These are phyloP conservation scores for Golubevia sp. DNA, from an alignment of 1,284 basidiomycete species.

Conservation along the genomic window DNA sequence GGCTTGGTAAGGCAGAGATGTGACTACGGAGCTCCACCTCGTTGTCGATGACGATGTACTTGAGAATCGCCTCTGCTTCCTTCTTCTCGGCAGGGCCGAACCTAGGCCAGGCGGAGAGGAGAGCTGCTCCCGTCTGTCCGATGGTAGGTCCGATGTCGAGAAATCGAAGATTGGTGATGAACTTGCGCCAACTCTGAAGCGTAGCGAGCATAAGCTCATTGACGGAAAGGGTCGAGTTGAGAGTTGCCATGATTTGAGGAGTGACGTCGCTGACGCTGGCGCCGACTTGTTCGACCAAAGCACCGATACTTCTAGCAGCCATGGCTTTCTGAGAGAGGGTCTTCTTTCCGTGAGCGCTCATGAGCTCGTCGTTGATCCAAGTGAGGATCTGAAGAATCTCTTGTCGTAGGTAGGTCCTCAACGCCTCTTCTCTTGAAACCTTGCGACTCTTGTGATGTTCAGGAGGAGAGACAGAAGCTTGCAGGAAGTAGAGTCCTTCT, in stretches of 20 bases:
- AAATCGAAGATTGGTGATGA: conserved; percentile 74
- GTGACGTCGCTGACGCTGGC: conserved; percentile 74
- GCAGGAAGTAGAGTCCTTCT: conserved; percentile 40
- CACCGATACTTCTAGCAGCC: conserved; percentile 72
- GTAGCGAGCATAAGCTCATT: conserved; percentile 78
- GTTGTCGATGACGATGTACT: conserved; percentile 75
- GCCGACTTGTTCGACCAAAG: conserved; percentile 75
- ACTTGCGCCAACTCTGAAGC: conserved; percentile 79
- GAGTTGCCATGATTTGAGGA: conserved; percentile 94
- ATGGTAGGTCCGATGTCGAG: conserved; percentile 81
- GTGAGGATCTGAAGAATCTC: conserved; percentile 5
- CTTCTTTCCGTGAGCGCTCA: conserved; percentile 42
- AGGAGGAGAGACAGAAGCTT: conserved; percentile 20
- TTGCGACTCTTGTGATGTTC: conserved; percentile 10
- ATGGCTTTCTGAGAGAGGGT: conserved; percentile 34
- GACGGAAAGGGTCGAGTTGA: conserved; percentile 81
- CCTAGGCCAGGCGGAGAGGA: conserved; percentile 77
- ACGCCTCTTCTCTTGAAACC: conserved; percentile 8
- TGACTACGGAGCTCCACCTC: conserved; percentile 66
- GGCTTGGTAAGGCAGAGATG: conserved; percentile 69
- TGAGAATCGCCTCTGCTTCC: conserved; percentile 70
- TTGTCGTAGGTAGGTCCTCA: not conserved
- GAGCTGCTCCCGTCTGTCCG: conserved; percentile 83
- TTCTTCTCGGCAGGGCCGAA: conserved; percentile 69
- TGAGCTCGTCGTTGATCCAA: conserved; percentile 22